A percentile compares a stretch with the other conserved stretches of the same genome.
phyloP scores from a whole-genome alignment of 306 rosid genomes.

The Vigna radiata region DNA sequence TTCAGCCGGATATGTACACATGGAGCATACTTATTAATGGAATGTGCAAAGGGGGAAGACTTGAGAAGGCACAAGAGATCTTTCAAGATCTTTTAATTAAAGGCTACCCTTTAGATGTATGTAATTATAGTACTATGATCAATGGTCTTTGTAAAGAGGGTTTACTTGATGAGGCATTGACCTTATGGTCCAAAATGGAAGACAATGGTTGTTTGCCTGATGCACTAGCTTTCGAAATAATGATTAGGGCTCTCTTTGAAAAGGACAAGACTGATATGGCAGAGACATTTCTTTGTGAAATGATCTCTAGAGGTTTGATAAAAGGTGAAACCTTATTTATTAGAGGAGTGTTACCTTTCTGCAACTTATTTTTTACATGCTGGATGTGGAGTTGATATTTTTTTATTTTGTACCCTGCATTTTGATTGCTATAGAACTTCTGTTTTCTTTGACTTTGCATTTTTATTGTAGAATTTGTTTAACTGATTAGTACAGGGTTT shows the following conservation, averaged over 20 bases:
- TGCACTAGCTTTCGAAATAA: neutral
- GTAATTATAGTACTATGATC: neutral
- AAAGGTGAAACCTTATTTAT: too few relatives aligned
- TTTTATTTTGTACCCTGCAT: too few relatives aligned
- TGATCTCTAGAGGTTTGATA: neutral
- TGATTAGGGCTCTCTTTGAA: neutral
- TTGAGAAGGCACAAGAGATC: neutral
- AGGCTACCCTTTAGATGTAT: neutral
- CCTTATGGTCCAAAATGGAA: neutral
- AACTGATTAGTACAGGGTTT: too few relatives aligned
- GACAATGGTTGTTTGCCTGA: neutral
- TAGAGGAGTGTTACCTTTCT: too few relatives aligned
- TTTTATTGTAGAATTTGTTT: too few relatives aligned
- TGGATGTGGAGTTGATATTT: too few relatives aligned
- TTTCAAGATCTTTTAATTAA: neutral
- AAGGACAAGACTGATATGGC: neutral
- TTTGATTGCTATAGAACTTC: too few relatives aligned
- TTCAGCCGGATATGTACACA: neutral
- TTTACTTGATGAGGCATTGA: conserved; percentile 7
- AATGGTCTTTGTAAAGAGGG: conserved; percentile 1
- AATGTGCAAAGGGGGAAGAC: conserved; percentile 10
- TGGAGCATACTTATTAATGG: neutral
- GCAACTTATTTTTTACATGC: too few relatives aligned
- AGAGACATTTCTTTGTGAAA: neutral
- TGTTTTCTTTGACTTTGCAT: too few relatives aligned